Evolutionary conservation across 352 stramenopile species (phyloP), one percentile per base, ranked within the genome.

Genomic region (Phytophthora fragariaefolia): DNA sequence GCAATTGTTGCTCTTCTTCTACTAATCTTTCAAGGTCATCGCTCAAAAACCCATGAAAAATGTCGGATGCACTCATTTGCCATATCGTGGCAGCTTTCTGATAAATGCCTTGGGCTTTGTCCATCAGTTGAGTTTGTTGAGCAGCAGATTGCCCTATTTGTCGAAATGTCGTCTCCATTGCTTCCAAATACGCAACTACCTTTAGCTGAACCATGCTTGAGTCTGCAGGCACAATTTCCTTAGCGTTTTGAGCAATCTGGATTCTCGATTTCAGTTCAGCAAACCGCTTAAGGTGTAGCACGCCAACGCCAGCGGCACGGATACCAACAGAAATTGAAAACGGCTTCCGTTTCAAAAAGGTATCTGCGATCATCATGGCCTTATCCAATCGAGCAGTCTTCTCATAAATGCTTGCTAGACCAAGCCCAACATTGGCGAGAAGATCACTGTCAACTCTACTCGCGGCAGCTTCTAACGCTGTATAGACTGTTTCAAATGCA

Each of bases 181-280:
- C 77, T 67, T 88, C 77, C 6, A 93, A 28, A 43, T 82, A 82
- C 4, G 76, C 79, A 1, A 81, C 63, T 8, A 90, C 75, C 47
- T 82, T 88, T 6, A 95, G 55, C 45, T 58, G 67, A 20, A 60
- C 24, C 1, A 57, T 61, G 18, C 51, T 69, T 10, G 26, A 66
- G 27, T 92, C 84, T 2, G 79, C 79, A 22, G 74, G 75, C 0
- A 60, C 46, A 17, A 91, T 69, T 9, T 95, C 83, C 49, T 93
- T 93, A 1, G 68, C 67, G n/a, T 89, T 91, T 63, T 90, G 83
- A 36, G 82, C 70, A 18, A 95, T 52, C 56, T 93, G 84, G 7
- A 80, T 59, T 18, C 77, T 69, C 1, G 85, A 77, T 58, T 93
- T 92, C 8, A 93, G 27, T 49, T 92, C 85, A 3, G 79, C 82